Conservation (phyloP, 2,329 filamentous ascomycete genomes). For the Corinectria fuckeliana region DNA sequence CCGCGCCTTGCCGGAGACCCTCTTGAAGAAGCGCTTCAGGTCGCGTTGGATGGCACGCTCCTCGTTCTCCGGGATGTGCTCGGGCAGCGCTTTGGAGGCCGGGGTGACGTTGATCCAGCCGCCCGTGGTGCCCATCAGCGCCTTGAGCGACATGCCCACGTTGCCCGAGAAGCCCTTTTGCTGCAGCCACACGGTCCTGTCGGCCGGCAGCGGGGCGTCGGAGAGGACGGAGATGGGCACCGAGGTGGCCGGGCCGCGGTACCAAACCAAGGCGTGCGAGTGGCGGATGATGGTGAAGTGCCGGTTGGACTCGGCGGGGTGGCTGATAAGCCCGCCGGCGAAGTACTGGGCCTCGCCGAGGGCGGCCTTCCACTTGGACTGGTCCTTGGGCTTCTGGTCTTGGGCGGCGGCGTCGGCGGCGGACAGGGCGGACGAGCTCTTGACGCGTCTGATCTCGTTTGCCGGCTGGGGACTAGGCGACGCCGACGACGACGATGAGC, state of each 20-base stretch:
- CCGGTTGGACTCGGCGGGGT: slow-evolving; percentile 68
- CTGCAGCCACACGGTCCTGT: slow-evolving; percentile 71
- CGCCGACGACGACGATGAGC: too few species aligned
- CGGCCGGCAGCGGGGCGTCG: slow-evolving; percentile 60
- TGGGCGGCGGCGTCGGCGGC: slow-evolving; percentile 2
- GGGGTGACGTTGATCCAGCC: slow-evolving; percentile 75
- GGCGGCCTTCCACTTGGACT: slow-evolving; percentile 53
- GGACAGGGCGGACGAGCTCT: slow-evolving; percentile 43
- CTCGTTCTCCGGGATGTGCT: slow-evolving; percentile 60
- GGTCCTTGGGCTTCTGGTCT: slow-evolving; percentile 26
- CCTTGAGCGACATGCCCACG: slow-evolving; percentile 70
- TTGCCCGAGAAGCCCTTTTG: slow-evolving; percentile 72
- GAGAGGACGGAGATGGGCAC: slow-evolving; percentile 70
- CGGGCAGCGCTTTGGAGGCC: slow-evolving; percentile 48
- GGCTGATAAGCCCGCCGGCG: slow-evolving; percentile 67
- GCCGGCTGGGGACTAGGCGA: slow-evolving; percentile 22
- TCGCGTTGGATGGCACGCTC: slow-evolving; percentile 74
- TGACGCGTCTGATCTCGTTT: slow-evolving; percentile 39
- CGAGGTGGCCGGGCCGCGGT: slow-evolving; percentile 68
- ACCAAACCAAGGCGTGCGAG: slow-evolving; percentile 68
- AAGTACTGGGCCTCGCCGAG: slow-evolving; percentile 68
- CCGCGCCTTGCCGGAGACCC: slow-evolving; percentile 52
- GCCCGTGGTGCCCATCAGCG: slow-evolving; percentile 63
- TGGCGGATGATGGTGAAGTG: slow-evolving; percentile 73
- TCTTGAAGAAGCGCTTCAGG: slow-evolving; percentile 67